Conservation (phyloP, 2,329 filamentous ascomycete genomes). For the Talaromyces amestolkiae region DNA sequence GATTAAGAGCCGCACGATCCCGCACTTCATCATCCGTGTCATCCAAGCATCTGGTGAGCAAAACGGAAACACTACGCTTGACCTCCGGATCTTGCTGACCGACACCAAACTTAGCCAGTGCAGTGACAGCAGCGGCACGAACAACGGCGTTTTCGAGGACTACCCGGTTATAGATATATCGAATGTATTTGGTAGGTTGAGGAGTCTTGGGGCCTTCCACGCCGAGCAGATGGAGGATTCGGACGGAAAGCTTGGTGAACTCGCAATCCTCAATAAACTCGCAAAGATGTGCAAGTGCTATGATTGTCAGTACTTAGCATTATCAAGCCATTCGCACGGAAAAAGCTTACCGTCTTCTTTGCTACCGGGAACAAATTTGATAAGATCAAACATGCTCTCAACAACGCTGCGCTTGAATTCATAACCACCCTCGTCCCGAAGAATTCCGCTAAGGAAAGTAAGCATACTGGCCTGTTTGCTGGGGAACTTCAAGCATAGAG, state of each 20-base stretch:
- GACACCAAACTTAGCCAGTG: constrained; percentile 93
- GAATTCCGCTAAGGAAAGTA: constrained; percentile 91
- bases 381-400: constrained; percentile 98
- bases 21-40: constrained; percentile 97
- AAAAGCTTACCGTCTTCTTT: constrained; percentile 58
- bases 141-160: constrained; percentile 97
- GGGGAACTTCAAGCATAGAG: constrained; percentile 94
- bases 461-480: constrained; percentile 98
- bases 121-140: constrained; percentile 89
- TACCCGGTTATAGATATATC: constrained; percentile 98
- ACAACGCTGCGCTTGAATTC: constrained; percentile 98
- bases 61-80: constrained; percentile 89
- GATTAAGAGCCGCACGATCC: constrained; percentile 88
- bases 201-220: constrained; percentile 92
- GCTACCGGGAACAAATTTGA: constrained; percentile 94
- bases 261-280: constrained; percentile 99
- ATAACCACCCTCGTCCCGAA: constrained; percentile 94
- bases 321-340: neutral
- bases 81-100: constrained; percentile 95
- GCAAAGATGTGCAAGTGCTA: constrained; percentile 89
- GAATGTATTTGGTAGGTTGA: constrained; percentile 96
- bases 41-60: constrained; percentile 89
- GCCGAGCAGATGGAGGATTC: constrained; percentile 90
- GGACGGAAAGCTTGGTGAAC: constrained; percentile 94
- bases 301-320: constrained; percentile 12